Conservation (phyloP, 2,329 filamentous ascomycete genomes). For the Fusarium bactridioides region DNA sequence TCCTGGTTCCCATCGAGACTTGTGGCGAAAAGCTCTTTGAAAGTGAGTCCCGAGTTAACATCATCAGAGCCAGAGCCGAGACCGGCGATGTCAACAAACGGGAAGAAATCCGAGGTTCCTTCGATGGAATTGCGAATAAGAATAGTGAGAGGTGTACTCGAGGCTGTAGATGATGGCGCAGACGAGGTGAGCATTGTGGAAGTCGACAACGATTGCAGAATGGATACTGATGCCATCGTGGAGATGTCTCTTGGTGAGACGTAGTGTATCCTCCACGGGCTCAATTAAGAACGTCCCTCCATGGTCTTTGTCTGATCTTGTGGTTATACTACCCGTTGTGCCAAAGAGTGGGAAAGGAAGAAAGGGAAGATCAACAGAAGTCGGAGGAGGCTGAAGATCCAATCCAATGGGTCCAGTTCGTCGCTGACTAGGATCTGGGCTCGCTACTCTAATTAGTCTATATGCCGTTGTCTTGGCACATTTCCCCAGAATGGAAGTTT, state of each 20-base stretch:
- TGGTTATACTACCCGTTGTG: not conserved
- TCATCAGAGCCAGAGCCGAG: slow-evolving; percentile 41
- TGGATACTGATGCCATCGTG: slow-evolving; percentile 26
- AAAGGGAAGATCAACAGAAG: slow-evolving; percentile 13
- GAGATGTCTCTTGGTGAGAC: not conserved
- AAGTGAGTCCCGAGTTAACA: slow-evolving; percentile 42
- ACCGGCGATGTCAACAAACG: slow-evolving; percentile 47
- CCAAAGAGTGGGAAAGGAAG: not conserved
- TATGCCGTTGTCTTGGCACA: slow-evolving; percentile 27
- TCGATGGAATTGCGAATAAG: slow-evolving; percentile 43
- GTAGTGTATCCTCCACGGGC: not conserved
- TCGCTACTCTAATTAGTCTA: slow-evolving; percentile 23
- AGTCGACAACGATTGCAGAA: slow-evolving; percentile 17
- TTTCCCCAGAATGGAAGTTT: slow-evolving; percentile 30
- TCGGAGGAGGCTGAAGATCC: slow-evolving; percentile 31
- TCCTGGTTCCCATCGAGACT: slow-evolving; percentile 46
- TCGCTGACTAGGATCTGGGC: slow-evolving; percentile 9
- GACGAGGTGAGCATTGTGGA: slow-evolving; percentile 11
- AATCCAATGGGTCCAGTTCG: slow-evolving; percentile 11
- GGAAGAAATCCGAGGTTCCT: slow-evolving; percentile 48
- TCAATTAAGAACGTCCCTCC: slow-evolving; percentile 15
- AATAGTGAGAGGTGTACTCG: slow-evolving; percentile 41
- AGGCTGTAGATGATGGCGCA: slow-evolving; percentile 15
- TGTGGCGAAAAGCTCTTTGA: slow-evolving; percentile 46
- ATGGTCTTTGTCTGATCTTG: slow-evolving; percentile 3